Conservation (phyloP, 345 rosid genomes). For the Brassica carinata region DNA sequence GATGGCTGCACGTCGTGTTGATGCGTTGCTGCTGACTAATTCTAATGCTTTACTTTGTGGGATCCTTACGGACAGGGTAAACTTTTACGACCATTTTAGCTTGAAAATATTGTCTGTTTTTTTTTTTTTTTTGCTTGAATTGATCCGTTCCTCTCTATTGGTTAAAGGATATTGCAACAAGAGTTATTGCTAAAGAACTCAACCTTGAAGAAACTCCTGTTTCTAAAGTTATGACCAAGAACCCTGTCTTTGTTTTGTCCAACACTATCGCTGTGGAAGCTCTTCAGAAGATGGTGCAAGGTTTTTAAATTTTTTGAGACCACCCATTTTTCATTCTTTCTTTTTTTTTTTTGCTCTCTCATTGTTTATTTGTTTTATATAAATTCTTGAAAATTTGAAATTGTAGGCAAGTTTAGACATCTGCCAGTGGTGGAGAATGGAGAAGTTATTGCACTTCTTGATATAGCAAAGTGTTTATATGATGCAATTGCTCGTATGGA, state of each 20-base stretch:
- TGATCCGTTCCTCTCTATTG: not conserved
- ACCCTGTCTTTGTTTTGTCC: constrained; percentile 92
- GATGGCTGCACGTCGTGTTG: constrained; percentile 94
- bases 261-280: constrained; percentile 96
- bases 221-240: constrained; percentile 93
- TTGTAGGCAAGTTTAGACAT: constrained; percentile 90
- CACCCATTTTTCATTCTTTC: not conserved
- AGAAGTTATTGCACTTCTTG: constrained; percentile 94
- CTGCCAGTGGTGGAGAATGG: constrained; percentile 99
- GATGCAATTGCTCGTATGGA: constrained; percentile 99
- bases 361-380: not conserved
- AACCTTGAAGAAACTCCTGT: constrained; percentile 81
- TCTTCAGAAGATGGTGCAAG: constrained; percentile 99
- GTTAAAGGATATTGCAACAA: constrained; percentile 77
- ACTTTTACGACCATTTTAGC: not conserved
- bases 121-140: not conserved
- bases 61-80: constrained; percentile 94
- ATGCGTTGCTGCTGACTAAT: constrained; percentile 89
- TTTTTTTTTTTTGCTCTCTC: not conserved
- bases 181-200: constrained; percentile 78
- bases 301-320: constrained; percentile 45
- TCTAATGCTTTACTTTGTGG: constrained; percentile 95
- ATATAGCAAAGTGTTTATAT: constrained; percentile 95
- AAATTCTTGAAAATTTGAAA: constrained; percentile 12
- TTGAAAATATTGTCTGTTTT: not conserved